Base-by-base conservation (phyloP, 495 filamentous ascomycete species). In the Trichodelitschia bisporula region DNA sequence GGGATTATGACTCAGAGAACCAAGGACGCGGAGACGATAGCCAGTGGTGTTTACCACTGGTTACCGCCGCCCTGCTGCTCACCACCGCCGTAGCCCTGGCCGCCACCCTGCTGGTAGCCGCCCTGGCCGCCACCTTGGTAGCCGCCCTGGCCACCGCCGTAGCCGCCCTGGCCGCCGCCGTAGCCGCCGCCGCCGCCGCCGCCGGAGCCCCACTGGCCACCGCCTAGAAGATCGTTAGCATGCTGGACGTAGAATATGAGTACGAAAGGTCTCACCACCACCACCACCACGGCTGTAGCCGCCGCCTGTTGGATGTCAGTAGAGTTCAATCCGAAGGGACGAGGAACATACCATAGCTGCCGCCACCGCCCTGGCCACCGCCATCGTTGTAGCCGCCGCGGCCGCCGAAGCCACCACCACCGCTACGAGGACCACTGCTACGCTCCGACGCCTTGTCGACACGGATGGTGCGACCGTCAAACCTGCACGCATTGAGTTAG, bases 371-470 rank as follows among this genome's bases (percentile, higher is more conserved):
- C n/a, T n/a, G n/a, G n/a, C n/a, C n/a, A 15, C 44, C 34, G 20
- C 19, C n/a, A 19, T 26, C 34, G 27, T 30, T 14, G 18, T 33
- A 31, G 19, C 44, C 53, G 38, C 56, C 53, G 34, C 59, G 51
- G 21, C 48, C 39, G 11, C 38, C 27, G 6, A 36, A 28, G 13
- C 63, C 54, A 24, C 64, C 50, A n/a, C 56, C 58, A 18, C 58
- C 58, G 14, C 64, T 61, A n/a, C n/a, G n/a, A n/a, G n/a, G n/a
- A 29, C 59, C 60, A 21, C 62, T 54, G 26, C 64, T 60, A 41
- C 71, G 70, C 50, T 95, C 80, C 27, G 78, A 83, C 30, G 86
- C 89, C 49, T 77, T 91, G 57, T 93, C 86, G 28, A 99, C 86
- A 36, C 89, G 83, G 44, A 99, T 93, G 32, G 63, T 65, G 34